A percentile compares a stretch with the other conserved stretches of the same genome.
These are phyloP conservation scores for Massarina eburnea DNA, from an alignment of 2,329 filamentous ascomycete genomes.

Conservation along the genomic window DNA sequence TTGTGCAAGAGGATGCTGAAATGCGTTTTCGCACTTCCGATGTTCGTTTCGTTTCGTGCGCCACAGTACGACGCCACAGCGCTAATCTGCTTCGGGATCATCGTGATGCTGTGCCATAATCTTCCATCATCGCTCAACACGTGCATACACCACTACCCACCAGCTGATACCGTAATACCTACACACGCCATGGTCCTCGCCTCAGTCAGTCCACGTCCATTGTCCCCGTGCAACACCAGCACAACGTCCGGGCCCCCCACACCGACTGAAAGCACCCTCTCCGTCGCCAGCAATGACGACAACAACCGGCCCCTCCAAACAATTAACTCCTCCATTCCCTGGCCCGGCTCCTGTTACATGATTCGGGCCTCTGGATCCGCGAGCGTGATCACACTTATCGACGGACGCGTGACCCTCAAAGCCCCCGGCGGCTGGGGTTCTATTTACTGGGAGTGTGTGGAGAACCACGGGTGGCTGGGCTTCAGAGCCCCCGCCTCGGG, in stretches of 20 bases:
- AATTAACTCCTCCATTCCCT: slow-evolving; percentile 12
- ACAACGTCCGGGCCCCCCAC: neutral
- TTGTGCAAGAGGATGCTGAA: too few relatives aligned
- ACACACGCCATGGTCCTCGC: too few relatives aligned
- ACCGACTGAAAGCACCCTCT: neutral
- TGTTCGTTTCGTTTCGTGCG: too few relatives aligned
- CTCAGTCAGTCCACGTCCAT: neutral
- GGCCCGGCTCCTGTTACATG: slow-evolving; percentile 34
- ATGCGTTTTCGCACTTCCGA: too few relatives aligned
- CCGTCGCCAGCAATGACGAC: neutral
- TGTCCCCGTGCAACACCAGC: neutral
- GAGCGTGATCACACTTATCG: slow-evolving; percentile 32
- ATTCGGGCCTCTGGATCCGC: slow-evolving; percentile 31
- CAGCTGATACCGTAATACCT: too few relatives aligned
- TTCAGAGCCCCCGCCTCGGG: slow-evolving; percentile 41
- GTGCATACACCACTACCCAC: too few relatives aligned
- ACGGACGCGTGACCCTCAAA: slow-evolving; percentile 34
- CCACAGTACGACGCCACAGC: too few relatives aligned
- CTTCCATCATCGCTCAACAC: too few relatives aligned
- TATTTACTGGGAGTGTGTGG: slow-evolving; percentile 44
- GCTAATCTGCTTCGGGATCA: too few relatives aligned
- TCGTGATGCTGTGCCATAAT: too few relatives aligned
- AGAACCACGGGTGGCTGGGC: slow-evolving; percentile 43
- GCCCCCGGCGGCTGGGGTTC: slow-evolving; percentile 20
- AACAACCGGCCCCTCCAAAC: neutral